Evolutionary conservation across 1,139 yeast species (phyloP).

Genomic region (Geotrichum cucujoidarum): DNA sequence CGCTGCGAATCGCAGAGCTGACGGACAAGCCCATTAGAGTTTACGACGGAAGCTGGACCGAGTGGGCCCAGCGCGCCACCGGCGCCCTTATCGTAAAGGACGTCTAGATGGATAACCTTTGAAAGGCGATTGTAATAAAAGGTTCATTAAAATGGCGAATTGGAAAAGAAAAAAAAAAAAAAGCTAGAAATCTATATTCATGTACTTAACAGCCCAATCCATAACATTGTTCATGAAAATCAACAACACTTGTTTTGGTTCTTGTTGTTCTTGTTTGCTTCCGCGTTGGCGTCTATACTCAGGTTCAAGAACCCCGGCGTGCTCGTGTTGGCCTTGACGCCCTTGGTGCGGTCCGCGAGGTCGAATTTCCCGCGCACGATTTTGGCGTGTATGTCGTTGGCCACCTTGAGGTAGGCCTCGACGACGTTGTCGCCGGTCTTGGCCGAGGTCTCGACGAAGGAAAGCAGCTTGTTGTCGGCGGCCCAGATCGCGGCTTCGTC

Average conservation of each 20-base stretch:
- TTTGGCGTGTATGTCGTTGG: constrained; percentile 52
- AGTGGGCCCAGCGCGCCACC: constrained; percentile 40
- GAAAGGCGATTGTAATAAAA: neutral
- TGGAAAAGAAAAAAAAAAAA: neutral
- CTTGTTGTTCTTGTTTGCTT: constrained; percentile 4
- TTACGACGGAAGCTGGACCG: constrained; percentile 95
- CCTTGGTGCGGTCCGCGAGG: constrained; percentile 31
- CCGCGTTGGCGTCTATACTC: constrained; percentile 22
- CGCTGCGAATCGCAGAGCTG: constrained; percentile 55
- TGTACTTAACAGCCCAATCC: neutral
- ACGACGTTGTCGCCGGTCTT: constrained; percentile 84
- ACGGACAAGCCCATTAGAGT: constrained; percentile 50
- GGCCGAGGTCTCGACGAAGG: constrained; percentile 90
- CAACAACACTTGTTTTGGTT: constrained; percentile 4
- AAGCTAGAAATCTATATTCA: neutral
- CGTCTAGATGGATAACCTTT: neutral
- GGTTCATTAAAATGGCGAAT: neutral
- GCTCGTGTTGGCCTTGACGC: constrained; percentile 29
- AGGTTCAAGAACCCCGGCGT: constrained; percentile 25
- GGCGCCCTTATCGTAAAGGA: constrained; percentile 28
- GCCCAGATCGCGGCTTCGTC: constrained; percentile 83
- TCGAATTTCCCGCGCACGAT: constrained; percentile 34
- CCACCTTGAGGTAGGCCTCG: constrained; percentile 82
- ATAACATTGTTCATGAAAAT: neutral
- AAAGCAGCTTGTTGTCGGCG: constrained; percentile 77